Base-by-base conservation (phyloP, 345 rosid species). In the Lepidium africanum region DNA sequence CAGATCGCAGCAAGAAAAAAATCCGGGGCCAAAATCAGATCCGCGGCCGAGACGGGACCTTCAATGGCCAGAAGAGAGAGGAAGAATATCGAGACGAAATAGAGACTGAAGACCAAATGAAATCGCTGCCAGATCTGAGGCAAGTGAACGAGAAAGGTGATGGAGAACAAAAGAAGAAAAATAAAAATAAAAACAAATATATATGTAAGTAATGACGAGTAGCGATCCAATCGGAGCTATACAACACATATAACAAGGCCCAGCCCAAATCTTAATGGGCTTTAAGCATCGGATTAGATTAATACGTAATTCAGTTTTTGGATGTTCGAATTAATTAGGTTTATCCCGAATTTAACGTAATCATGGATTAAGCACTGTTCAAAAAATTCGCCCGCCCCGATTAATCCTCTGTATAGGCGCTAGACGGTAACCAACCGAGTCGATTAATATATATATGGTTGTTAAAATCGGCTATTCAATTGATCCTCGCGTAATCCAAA, bases 61-160 rank as follows among this genome's bases (percentile, higher is more conserved):
- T 27, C 70, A 70, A 48, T 35, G 70, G 30, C 58, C 6, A 73
- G 16, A 67, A 59, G 68, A 75, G 76, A 43, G 65, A 64, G 33
- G 7, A 30, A 59, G n/a, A 19, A 63, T 54, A 17, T 25, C 57
- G 67, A 70, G 72, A 55, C 63, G 30, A 23, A 12, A 8, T 13
- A 21, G 45, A 52, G 43, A 54, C 38, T 36, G 52, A 36, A 73
- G 56, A 42, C 32, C 41, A 8, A 64, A 46, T 54, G 63, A 53
- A 59, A 69, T 63, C 48, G 71, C n/a, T 55, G 65, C 54, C 65
- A 79, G 89, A 83, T 85, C 85, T 83, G 80, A 70, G 62, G 70
- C 74, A 33, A 50, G 53, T 42, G 67, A 51, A 51, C 13, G 60
- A 59, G 72, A 59, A 23, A 43, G 35, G 62, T 30, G 51, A 30